Evolutionary conservation across 805 yeast genomes (phyloP), one percentile per base, ranked within the genome.

Genomic region (Torulaspora delbrueckii): DNA sequence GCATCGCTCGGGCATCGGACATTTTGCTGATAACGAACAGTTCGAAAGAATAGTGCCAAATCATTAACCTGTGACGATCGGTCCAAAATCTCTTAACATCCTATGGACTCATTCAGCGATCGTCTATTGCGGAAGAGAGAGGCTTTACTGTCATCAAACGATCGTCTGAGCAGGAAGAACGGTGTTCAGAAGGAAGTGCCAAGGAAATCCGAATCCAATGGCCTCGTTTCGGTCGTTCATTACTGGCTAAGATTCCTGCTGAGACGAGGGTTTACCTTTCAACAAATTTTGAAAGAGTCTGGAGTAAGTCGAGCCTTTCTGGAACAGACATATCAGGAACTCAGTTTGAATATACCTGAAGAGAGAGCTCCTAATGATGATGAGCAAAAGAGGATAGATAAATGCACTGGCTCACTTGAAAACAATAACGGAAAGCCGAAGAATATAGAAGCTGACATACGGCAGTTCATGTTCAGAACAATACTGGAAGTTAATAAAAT

Each of bases 391-490:
- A 19, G 22, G 3, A 19, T 19, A 19, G 22, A 19, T 4, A 10
- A 24, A 4, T 7, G 5, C 8, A 24, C 28, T 23, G 12, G 39
- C n/a, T 14, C 19, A 24, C 39, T 8, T n/a, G 28, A 23, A 8
- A 18, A n/a, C 7, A 36, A 24, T 14, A 30, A 16, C n/a, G 28
- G 6, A 9, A 40, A 13, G 10, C 23, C 22, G 10, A 39, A 18
- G 22, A 45, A 30, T 37, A 40, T 48, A 12, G 45, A 48, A 31
- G 19, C 41, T 25, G 52, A 48, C 18, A 43, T 48, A 14, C 46
- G 45, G n/a, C 43, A 42, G 12, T 42, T 45, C 33, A 42, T 42
- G 48, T 39, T 48, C 25, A 26, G 44, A 18, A 36, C 43, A n/a
- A 40, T 39, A 14, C 28, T 45, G 18, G 52, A 45, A 26, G 25